Percentiles rank a stretch among this genome's conserved stretches.
These are phyloP conservation scores for Gautieria morchelliformis DNA, from an alignment of 768 basidiomycete species.

Conservation along the genomic window DNA sequence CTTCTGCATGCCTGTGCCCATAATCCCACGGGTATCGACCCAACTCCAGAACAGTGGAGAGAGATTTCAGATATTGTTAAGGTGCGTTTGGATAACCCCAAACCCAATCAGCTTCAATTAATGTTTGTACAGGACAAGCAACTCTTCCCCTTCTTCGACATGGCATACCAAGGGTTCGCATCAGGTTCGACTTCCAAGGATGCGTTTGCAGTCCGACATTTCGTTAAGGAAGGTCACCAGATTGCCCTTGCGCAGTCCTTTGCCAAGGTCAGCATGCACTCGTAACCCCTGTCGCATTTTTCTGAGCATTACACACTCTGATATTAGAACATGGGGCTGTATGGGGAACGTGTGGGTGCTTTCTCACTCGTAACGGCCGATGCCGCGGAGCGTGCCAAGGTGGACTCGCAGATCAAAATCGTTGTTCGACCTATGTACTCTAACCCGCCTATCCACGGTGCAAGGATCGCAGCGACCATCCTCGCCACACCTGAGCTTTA, in stretches of 20 bases:
- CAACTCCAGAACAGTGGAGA: slow-evolving; percentile 86
- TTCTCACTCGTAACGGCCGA: slow-evolving; percentile 73
- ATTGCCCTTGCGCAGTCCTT: slow-evolving; percentile 90
- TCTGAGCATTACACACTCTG: too few relatives aligned
- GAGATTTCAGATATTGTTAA: slow-evolving; percentile 81
- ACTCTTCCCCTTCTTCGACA: slow-evolving; percentile 98
- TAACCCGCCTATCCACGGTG: slow-evolving; percentile 90
- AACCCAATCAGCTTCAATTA: not conserved
- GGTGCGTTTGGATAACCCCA: slow-evolving; percentile 11
- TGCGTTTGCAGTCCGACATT: slow-evolving; percentile 92
- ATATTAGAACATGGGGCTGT: slow-evolving; percentile 84
- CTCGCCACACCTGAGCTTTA: slow-evolving; percentile 68
- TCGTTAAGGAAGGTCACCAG: slow-evolving; percentile 84
- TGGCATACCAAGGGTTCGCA: slow-evolving; percentile 99
- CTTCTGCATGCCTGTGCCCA: slow-evolving; percentile 96
- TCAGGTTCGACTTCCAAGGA: slow-evolving; percentile 86
- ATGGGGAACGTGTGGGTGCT: slow-evolving; percentile 96
- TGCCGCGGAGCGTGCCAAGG: slow-evolving; percentile 71
- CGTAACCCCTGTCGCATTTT: too few relatives aligned
- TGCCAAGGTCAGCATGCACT: slow-evolving; percentile 47
- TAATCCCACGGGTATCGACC: slow-evolving; percentile 98
- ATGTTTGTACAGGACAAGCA: slow-evolving; percentile 47
- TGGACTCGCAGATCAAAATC: slow-evolving; percentile 93
- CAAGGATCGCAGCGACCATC: slow-evolving; percentile 78
- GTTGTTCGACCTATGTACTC: slow-evolving; percentile 95